Conservation (phyloP, 1,284 basidiomycete species). For the Moniliella sp. region DNA sequence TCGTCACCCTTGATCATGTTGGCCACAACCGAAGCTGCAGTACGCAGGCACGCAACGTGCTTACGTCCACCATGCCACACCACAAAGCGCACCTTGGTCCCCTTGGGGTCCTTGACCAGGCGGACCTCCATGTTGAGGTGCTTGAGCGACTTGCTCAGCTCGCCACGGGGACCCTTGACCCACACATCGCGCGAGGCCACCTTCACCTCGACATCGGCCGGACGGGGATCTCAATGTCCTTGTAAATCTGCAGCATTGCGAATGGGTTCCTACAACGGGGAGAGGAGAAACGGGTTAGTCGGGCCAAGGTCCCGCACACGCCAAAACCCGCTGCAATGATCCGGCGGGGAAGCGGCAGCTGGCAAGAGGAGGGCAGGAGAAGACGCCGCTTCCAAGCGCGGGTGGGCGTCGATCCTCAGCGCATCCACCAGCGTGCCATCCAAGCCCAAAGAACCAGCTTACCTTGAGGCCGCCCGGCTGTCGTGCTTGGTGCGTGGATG, state of each 20-base stretch:
- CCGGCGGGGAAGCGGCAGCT: too few species aligned
- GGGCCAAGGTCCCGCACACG: too few species aligned
- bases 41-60: constrained; percentile 92
- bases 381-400: too few species aligned
- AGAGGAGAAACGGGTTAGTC: too few species aligned
- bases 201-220: constrained; percentile 18
- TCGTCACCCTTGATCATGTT: constrained; percentile 81
- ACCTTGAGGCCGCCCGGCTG: too few species aligned
- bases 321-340: too few species aligned
- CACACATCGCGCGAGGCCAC: constrained; percentile 26
- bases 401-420: too few species aligned
- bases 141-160: constrained; percentile 30
- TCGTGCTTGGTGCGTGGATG: too few species aligned
- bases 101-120: constrained; percentile 37
- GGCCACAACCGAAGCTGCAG: constrained; percentile 75
- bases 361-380: too few species aligned
- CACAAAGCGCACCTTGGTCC: constrained; percentile 62
- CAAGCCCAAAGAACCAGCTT: too few species aligned
- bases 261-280: too few species aligned
- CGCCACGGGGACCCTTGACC: constrained; percentile 32
- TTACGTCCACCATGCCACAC: constrained; percentile 97
- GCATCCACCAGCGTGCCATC: too few species aligned
- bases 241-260: constrained; percentile 32
- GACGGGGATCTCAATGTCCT: constrained; percentile 32
- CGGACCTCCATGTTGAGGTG: constrained; percentile 34